phyloP scores from a whole-genome alignment of 73 alveolate species.

The Tetrahymena elliotti region DNA sequence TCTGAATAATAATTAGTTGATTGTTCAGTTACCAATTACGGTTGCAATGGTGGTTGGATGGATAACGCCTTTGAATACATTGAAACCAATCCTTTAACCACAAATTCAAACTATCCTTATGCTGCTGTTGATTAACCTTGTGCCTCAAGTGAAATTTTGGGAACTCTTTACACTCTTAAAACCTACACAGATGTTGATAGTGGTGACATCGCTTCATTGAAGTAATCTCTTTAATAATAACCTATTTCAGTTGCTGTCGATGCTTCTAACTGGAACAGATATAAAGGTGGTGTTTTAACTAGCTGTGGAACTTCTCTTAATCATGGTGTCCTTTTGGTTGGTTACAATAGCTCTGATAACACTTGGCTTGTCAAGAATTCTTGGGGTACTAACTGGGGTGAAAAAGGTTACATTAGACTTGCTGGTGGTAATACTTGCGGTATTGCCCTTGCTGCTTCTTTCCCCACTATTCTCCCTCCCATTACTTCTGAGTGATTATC shows the following conservation, averaged over 20 bases:
- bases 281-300: neutral
- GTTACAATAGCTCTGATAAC: neutral
- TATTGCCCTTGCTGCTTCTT: neutral
- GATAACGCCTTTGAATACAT: conserved; percentile 44
- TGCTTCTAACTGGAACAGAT: conserved; percentile 31
- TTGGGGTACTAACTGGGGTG: conserved; percentile 42
- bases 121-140: neutral
- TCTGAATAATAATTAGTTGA: conserved; percentile 55
- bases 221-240: neutral
- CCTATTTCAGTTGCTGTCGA: conserved; percentile 42
- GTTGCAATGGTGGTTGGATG: conserved; percentile 68
- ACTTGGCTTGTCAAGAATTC: conserved; percentile 30
- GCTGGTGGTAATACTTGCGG: conserved; percentile 28
- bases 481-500: neutral
- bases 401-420: conserved; percentile 19
- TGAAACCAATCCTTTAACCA: conserved; percentile 9
- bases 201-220: neutral
- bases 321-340: conserved; percentile 41
- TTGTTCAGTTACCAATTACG: conserved; percentile 43
- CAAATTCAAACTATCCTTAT: conserved; percentile 48
- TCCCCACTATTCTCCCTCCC: neutral
- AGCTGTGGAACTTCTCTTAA: conserved; percentile 14
- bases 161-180: neutral
- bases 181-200: neutral
- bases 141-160: neutral